Base-by-base conservation (phyloP, 305 asterid species). In the Fraxinus xanthoxyloides region DNA sequence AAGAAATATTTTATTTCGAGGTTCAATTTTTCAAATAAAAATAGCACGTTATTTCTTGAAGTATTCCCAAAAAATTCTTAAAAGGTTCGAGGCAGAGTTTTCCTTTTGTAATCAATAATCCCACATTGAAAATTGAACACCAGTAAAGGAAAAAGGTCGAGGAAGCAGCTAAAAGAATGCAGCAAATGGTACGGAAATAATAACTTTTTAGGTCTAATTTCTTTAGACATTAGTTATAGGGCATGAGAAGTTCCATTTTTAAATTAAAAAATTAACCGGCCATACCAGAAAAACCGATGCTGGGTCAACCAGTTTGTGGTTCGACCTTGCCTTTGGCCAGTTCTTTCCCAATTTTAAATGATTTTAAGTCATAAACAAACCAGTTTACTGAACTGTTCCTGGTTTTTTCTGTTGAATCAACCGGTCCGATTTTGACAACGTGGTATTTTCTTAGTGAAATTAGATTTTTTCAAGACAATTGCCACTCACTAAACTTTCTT, bases 401-500 rank as follows among this genome's bases (percentile, higher is more conserved):
- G 21, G 8, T 17, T 48, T 54, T 54, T 54, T 2, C 63, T 1
- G 9, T n/a, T 54, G 65, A 54, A 54, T 54, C 26, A 1, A 19
- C 65, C 10, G 1, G 65, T 54, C 24, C 10, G 2, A n/a, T 54
- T 54, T 54, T 54, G 65, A 54, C 65, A n/a, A n/a, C 63, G 5
- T 17, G 63, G 63, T 51, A 51, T 17, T 51, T 51, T 51, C 63
- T 51, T 51, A 17, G 8, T 13, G 0, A 56, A 56, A 7, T 56
- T 19, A 19, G 67, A 17, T 0, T 54, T 82, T 32, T 78, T 80
- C 32, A 77, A 30, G 43, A 72, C 2, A 75, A 35, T 65, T 76
- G 67, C 73, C 79, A 59, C 63, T 35, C 84, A 26, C 61, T 67
- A 79, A 72, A 54, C 67, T 70, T 82, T 70, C 61, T 80, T 32